Conservation (phyloP, 2,329 filamentous ascomycete genomes). For the Graphilbum ipis-grandicollis region DNA sequence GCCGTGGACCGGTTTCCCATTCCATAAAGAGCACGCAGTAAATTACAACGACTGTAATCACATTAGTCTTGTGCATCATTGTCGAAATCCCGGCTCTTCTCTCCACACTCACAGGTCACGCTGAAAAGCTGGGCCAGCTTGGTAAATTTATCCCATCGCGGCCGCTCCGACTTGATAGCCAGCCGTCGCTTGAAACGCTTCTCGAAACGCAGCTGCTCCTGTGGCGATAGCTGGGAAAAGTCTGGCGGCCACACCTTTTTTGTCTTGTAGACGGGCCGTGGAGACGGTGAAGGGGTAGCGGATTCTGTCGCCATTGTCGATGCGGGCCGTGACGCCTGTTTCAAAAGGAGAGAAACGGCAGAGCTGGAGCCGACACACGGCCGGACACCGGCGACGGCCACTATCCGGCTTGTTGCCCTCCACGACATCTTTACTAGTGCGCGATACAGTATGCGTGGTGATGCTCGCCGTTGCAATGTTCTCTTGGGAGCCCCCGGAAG, state of each 20-base stretch:
- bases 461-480: no score
- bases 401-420: no score
- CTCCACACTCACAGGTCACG: conserved; percentile 31
- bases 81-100: no score
- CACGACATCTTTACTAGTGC: no score
- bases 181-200: conserved; percentile 60
- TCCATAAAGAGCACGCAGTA: conserved; percentile 48
- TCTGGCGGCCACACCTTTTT: conserved; percentile 68
- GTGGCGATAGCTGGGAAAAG: conserved; percentile 48
- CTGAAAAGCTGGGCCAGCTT: conserved; percentile 46
- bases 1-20: conserved; percentile 26
- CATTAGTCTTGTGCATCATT: no score
- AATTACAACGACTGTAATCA: conserved; percentile 26
- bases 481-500: no score
- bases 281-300: neutral
- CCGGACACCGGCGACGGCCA: no score
- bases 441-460: no score
- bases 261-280: conserved; percentile 27
- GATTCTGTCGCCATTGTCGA: neutral
- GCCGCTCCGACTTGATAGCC: conserved; percentile 41
- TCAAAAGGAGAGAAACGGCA: no score
- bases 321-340: no score
- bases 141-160: conserved; percentile 46
- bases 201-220: conserved; percentile 64
- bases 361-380: no score